Percentiles rank a stretch among this genome's conserved stretches.
phyloP scores from a whole-genome alignment of 2,329 filamentous ascomycete species.

The Cladosporium sp. region DNA sequence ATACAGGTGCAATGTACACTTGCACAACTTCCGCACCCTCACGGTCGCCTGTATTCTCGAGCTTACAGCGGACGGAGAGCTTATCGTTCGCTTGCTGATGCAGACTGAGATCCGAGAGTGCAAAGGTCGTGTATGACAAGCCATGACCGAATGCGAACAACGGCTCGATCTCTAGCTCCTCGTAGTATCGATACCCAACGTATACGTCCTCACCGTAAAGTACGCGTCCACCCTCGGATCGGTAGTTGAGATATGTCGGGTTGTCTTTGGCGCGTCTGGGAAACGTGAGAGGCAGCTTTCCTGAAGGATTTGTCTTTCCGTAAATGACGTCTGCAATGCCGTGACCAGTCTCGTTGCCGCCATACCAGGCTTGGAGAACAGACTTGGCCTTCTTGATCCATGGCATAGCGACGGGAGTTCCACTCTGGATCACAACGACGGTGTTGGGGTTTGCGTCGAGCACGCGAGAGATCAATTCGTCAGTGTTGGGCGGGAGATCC shows the following conservation, averaged over 20 bases:
- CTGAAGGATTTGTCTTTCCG: conserved; percentile 9
- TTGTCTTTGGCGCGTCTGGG: conserved; percentile 39
- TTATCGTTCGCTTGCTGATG: not conserved
- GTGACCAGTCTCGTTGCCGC: conserved; percentile 11
- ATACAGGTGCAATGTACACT: conserved; percentile 60
- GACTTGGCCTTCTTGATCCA: conserved; percentile 60
- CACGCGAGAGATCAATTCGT: conserved; percentile 63
- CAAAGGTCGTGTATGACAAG: conserved; percentile 10
- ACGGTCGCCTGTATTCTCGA: conserved; percentile 55
- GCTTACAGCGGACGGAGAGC: conserved; percentile 45
- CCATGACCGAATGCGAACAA: conserved; percentile 9
- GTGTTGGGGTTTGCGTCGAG: conserved; percentile 64
- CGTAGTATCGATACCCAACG: conserved; percentile 13
- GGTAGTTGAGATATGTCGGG: conserved; percentile 69
- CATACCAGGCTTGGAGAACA: conserved; percentile 54
- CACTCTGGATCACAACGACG: conserved; percentile 71
- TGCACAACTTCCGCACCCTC: conserved; percentile 64
- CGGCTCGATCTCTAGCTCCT: conserved; percentile 11
- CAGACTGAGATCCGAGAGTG: conserved; percentile 5
- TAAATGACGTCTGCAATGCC: conserved; percentile 12
- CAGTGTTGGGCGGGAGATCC: conserved; percentile 58
- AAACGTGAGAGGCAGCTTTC: conserved; percentile 11
- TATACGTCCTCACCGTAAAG: conserved; percentile 14
- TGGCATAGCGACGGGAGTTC: conserved; percentile 68
- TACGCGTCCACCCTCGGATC: conserved; percentile 25